Evolutionary conservation across 257 asterid genomes (phyloP).

Genomic region (Nicotiana paniculata): DNA sequence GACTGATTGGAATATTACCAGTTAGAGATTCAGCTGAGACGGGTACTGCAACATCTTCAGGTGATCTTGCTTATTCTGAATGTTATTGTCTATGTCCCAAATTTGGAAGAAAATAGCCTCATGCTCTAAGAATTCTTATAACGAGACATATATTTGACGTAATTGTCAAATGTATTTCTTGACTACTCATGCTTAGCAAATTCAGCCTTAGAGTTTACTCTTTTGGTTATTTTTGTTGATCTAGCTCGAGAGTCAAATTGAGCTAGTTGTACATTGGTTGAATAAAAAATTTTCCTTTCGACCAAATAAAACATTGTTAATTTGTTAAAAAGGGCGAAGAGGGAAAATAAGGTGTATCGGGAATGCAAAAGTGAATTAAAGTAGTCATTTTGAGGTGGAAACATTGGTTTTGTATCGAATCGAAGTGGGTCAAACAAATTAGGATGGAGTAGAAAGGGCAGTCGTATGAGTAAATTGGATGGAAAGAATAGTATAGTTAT

Average conservation of each 20-base stretch:
- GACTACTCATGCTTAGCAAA: no score
- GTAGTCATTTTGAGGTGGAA: not conserved
- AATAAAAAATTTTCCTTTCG: no score
- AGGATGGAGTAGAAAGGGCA: not conserved
- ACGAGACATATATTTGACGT: not conserved
- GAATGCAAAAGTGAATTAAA: not conserved
- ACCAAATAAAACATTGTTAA: no score
- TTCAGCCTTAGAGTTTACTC: no score
- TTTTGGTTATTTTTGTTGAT: no score
- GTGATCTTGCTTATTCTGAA: conserved; percentile 27
- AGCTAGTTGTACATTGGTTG: no score
- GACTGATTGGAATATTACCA: conserved; percentile 88
- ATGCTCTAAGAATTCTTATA: not conserved
- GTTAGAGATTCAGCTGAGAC: conserved; percentile 78
- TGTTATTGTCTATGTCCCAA: not conserved
- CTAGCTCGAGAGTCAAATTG: no score
- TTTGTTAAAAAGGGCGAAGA: not conserved
- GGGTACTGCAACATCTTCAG: conserved; percentile 46
- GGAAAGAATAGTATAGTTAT: not conserved
- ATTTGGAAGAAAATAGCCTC: not conserved
- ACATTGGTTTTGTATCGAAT: not conserved
- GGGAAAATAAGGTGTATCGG: not conserved
- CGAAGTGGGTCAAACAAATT: not conserved
- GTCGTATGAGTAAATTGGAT: not conserved
- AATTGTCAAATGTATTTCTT: no score